Base-by-base conservation (phyloP, 441 rosid genomes). In the Croton setiger region DNA sequence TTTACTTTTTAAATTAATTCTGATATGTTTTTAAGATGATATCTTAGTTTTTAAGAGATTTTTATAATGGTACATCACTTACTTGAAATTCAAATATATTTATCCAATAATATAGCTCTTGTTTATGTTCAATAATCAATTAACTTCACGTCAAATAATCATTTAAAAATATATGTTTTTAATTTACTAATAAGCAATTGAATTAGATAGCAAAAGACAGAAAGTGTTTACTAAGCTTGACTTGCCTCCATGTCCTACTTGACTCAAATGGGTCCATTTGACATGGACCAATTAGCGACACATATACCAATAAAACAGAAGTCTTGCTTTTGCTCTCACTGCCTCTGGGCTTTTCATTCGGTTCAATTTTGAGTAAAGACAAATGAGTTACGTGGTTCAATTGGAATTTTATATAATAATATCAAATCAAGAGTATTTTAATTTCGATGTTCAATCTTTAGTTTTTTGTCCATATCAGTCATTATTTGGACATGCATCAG, bases 161-260 rank as follows among this genome's bases (percentile, higher is more conserved):
- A 53, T 53, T 18, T 8, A 31, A 53, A 51, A 18, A 51, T 9
- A 11, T 12, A 4, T 14, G 4, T 9, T 44, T 44, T n/a, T n/a
- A n/a, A 0, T 44, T 44, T 44, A 7, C 11, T 44, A 44, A 11
- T n/a, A 47, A 14, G 18, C 5, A 17, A 47, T 47, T n/a, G n/a
- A n/a, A n/a, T 14, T 47, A 53, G 33, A 9, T 0, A 3, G 1
- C n/a, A 64, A 49, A 48, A 20, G 57, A 64, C 58, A 64, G 15
- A 45, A 63, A 48, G 13, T 33, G 58, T 44, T 58, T 64, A 14
- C 47, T 49, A 4, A 33, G 51, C 45, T 49, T 62, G 37, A 62
- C 36, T 63, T 49, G 45, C 49, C 45, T 53, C 18, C 10, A 49
- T 64, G 33, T 41, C 20, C 23, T 14, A 7, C 14, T 37, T 20